Evolutionary conservation across 257 asterid species (phyloP), one percentile per base, ranked within the genome.

Genomic region (Scutellaria galericulata): DNA sequence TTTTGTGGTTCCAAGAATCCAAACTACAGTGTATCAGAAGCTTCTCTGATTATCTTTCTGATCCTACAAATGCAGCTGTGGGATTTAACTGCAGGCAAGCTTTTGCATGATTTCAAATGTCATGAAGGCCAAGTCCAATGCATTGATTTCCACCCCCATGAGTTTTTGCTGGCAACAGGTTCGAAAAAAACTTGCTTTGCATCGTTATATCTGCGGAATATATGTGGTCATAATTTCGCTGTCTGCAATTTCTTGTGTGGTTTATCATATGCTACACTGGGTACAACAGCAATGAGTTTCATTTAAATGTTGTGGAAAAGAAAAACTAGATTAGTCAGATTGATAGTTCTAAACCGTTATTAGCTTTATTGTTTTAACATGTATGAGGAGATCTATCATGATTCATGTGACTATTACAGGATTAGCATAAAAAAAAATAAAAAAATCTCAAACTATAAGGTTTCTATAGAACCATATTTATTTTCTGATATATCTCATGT

Each of bases 11-110:
- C 62, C 22, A n/a, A n/a, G n/a, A n/a, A n/a, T n/a, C n/a, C n/a
- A 48, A 44, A 45, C 22, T 7, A 40, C 37, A 40, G 48, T 58
- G 7, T 53, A 18, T 45, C 68, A 35, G 9, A 22, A 18, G 15
- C 12, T n/a, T 74, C 46, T 68, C 70, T 78, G 74, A 72, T 74
- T 40, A 45, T 64, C 48, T 52, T 72, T 50, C 52, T 39, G 18
- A 52, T 80, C 63, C 87, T 84, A 61, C 72, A 72, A 31, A 63
- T 74, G 63, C 99, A 94, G 99, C 86, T 94, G 54, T 94, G 99
- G 99, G 99, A 94, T 84, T 87, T 94, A 83, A 94, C 99, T 67
- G 99, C 99, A 11, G 99, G 99, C 73, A 94, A 91, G 90, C 87
- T 94, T 79, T 68, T 94, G 88, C 99, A 94, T 70, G 99, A 94